Conservation (phyloP, 768 basidiomycete species). For the Mycena haematopus region DNA sequence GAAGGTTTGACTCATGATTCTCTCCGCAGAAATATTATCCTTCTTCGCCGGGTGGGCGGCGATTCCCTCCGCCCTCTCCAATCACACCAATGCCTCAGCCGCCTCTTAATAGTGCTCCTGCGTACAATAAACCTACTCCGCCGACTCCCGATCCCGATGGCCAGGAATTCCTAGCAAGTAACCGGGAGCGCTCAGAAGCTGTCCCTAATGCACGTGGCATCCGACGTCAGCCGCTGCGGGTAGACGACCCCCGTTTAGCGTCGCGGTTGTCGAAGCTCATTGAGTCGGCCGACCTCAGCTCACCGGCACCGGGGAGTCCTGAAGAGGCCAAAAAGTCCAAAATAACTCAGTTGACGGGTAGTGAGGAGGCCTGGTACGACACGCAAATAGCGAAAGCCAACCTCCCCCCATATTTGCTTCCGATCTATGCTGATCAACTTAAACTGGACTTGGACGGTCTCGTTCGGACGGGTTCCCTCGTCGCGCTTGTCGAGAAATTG, state of each 20-base stretch:
- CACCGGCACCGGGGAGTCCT: constrained; percentile 35
- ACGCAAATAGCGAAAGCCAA: constrained; percentile 42
- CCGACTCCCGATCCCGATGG: constrained; percentile 36
- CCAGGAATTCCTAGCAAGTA: constrained; percentile 21
- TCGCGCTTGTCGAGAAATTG: constrained; percentile 74
- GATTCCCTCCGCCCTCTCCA: constrained; percentile 46
- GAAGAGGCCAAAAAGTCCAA: constrained; percentile 39
- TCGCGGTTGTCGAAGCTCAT: constrained; percentile 44
- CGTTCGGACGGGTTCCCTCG: constrained; percentile 71
- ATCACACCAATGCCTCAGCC: constrained; percentile 47
- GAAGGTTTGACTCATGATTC: constrained; percentile 16
- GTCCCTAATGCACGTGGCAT: constrained; percentile 37
- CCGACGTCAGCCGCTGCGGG: constrained; percentile 45
- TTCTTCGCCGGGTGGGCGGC: constrained; percentile 23
- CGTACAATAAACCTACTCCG: constrained; percentile 44
- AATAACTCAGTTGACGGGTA: constrained; percentile 46
- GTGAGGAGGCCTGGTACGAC: constrained; percentile 49
- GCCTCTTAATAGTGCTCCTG: constrained; percentile 28
- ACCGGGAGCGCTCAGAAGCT: constrained; percentile 37
- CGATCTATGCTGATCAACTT: constrained; percentile 66
- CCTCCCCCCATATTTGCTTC: constrained; percentile 66
- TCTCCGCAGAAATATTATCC: constrained; percentile 23
- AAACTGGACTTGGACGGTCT: constrained; percentile 68
- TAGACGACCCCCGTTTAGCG: constrained; percentile 44
- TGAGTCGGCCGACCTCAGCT: constrained; percentile 43